Evolutionary conservation across 371 early-diverging fungal species (phyloP), one percentile per base, ranked within the genome.

Genomic region (Phascolomyces articulosus): DNA sequence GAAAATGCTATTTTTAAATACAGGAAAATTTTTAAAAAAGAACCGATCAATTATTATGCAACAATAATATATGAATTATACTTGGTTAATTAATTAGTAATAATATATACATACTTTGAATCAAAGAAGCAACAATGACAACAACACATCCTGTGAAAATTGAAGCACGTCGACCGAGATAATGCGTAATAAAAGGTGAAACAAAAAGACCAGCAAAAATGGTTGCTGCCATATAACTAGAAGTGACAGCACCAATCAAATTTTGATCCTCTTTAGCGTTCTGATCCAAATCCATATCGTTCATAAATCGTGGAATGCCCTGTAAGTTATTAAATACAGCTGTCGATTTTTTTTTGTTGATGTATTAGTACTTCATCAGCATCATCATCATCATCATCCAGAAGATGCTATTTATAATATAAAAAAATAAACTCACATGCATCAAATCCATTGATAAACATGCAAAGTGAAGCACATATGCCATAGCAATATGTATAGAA

Each of bases 381-480:
- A n/a, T n/a, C n/a, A n/a, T n/a, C n/a, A n/a, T n/a, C n/a, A n/a
- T n/a, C n/a, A n/a, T n/a, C n/a, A n/a, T n/a, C n/a, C n/a, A n/a
- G n/a, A n/a, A n/a, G n/a, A n/a, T n/a, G n/a, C n/a, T n/a, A n/a
- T n/a, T n/a, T n/a, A n/a, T n/a, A 4, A 28, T 24, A 29, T 3
- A 9, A 9, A 44, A 13, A 16, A 44, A 13, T 13, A 44, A 44
- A 49, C 68, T 68, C 58, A 71, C 72, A 67, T 23, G 72, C 72
- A 60, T 72, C 72, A 55, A 61, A 72, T 10, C 72, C 72, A 26
- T 72, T 68, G 60, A 72, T 72, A 58, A 66, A 72, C 72, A 72
- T 72, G 64, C 62, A 58, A 18, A 68, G 62, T 29, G 72, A 27
- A 20, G 68, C 60, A 48, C 55, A 47, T 11, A 71, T 31, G 23